These are phyloP conservation scores for Aphanoascus verrucosus DNA, from an alignment of 2,329 filamentous ascomycete species.

Conservation along the genomic window DNA sequence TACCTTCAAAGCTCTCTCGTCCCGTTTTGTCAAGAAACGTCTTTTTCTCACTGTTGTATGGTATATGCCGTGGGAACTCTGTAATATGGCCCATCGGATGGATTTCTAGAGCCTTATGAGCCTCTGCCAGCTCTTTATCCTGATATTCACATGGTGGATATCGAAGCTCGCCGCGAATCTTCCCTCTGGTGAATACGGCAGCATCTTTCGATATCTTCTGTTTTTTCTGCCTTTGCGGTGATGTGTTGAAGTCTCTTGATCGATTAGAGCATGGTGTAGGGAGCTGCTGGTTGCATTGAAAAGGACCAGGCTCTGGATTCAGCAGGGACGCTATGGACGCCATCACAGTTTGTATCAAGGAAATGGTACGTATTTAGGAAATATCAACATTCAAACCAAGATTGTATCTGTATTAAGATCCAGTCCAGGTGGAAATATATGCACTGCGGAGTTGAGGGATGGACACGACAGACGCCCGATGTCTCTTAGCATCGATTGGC, in stretches of 20 bases:
- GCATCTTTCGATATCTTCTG: conserved; percentile 57
- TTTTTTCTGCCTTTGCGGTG: conserved; percentile 25
- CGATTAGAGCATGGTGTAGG: conserved; percentile 33
- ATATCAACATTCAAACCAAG: not conserved
- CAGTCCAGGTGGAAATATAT: conserved; percentile 1
- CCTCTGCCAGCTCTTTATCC: conserved; percentile 45
- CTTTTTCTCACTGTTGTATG: conserved; percentile 92
- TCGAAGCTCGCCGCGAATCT: conserved; percentile 56
- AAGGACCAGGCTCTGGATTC: conserved; percentile 46
- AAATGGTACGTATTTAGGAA: not conserved
- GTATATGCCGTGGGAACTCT: conserved; percentile 64
- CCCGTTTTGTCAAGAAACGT: conserved; percentile 77
- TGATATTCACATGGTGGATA: conserved; percentile 63
- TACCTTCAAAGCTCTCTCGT: conserved; percentile 48
- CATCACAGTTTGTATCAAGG: conserved; percentile 36
- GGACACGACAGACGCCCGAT: not conserved
- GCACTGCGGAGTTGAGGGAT: not conserved
- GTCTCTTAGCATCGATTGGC: not conserved
- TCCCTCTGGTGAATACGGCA: conserved; percentile 51
- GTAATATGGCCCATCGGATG: conserved; percentile 51
- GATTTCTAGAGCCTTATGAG: conserved; percentile 56
- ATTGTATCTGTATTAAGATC: not conserved
- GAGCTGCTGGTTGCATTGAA: conserved; percentile 26
- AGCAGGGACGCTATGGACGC: conserved; percentile 55
- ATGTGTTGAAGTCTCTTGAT: conserved; percentile 26